Base-by-base conservation (phyloP, 192 early-diverging fungal genomes). In the Coemansia sp. region DNA sequence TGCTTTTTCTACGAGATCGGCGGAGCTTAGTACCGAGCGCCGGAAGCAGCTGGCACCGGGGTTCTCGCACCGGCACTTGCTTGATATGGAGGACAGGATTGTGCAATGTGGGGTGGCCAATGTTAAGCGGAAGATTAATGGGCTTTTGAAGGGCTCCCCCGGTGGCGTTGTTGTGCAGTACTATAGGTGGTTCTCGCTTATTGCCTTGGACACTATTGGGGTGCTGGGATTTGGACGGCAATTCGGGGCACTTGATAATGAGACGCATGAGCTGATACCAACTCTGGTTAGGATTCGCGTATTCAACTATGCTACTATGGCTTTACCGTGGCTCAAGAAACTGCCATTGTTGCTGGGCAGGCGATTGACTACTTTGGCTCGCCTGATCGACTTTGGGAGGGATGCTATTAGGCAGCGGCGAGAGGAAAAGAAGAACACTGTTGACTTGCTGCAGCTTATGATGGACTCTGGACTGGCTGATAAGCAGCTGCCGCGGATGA, bases 151-250 rank as follows among this genome's bases (percentile, higher is more conserved):
- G 5, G 21, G 1, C 7, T 20, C 45, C 9, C n/a, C 46, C 9
- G 24, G 20, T 0, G 35, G 13, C 9, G 57, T 43, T 0, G 57
- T 51, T 16, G 33, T 77, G 21, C 69, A 77, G 65, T 74, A 71
- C 23, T 34, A 78, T 48, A 35, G 18, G 34, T 62, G 53, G 71
- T 78, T 79, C 21, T 74, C 63, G 26, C 63, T 76, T 0, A 56
- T 79, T 26, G 51, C 71, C 8, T 42, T 83, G 40, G 76, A 83
- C 23, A 66, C 67, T 0, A 74, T 83, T 26, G 81, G 81, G 5
- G 20, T 50, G 0, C 45, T 83, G 20, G 81, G 70, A 3, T 83
- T 83, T 53, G 76, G 76, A 1, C 42, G 53, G 4, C 1, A 59
- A 20, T 74, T 83, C 20, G 45, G 38, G 8, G 74, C 72, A 9